Base-by-base conservation (phyloP, 2,329 filamentous ascomycete genomes). In the Gaeumannomyces sp. region DNA sequence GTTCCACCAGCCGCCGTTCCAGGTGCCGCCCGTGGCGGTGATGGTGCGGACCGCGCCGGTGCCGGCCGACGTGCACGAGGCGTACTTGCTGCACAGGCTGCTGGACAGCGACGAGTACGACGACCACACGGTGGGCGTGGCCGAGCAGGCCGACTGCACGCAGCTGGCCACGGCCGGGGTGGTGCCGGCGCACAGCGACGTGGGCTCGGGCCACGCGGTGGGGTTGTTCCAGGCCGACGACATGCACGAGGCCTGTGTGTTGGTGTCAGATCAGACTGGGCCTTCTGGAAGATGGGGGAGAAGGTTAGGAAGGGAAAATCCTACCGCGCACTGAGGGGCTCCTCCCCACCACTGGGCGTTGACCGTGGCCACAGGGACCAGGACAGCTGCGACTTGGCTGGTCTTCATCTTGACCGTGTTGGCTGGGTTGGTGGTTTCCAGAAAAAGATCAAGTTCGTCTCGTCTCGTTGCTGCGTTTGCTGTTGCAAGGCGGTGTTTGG, bases 291-390 rank as follows among this genome's bases (percentile, higher is more conserved):
- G 50, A 22, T 27, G 22, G 33, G 63, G 13, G 13, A 50, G 33
- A 25, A 22, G 4, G 13, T 28, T 31, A 50, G 59, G 56, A 19
- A 53, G 27, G 56, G 29, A 19, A 13, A 5, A 27, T 76, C 78
- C 70, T 71, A 80, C 78, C 67, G 77, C 78, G 67, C 78, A 80
- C 50, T 73, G 72, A 11, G 78, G 78, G 2, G 77, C 78, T 22
- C 75, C 78, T 64, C 66, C 67, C 69, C 72, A 79, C 75, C 76
- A 79, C 59, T 77, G 72, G 11, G 74, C 74, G 60, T 69, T 64
- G 45, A 66, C 75, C n/a, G 72, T 66, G 56, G 68, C 70, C 29
- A 70, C 70, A 27, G 73, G 65, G 29, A 71, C 71, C 62, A 76
- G 62, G 35, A 69, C 64, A 61, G 72, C 68, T 58, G 70, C 58